Evolutionary conservation across 2,329 filamentous ascomycete genomes (phyloP).

Genomic region (Sporothrix pseudoabietina): DNA sequence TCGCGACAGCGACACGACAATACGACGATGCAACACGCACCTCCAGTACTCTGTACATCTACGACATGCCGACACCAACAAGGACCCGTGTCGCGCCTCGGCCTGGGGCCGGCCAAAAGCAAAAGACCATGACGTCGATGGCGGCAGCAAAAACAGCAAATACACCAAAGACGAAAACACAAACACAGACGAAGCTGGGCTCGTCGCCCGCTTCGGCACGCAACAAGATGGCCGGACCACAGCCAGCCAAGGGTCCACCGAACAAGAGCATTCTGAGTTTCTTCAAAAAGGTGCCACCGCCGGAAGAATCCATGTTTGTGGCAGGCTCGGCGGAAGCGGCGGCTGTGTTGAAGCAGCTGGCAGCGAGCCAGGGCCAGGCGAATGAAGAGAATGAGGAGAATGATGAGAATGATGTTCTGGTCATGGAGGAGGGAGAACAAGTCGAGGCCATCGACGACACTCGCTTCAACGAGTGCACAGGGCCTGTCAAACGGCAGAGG

Average conservation of each 20-base stretch:
- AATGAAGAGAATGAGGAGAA: not conserved
- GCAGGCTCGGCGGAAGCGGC: constrained; percentile 2
- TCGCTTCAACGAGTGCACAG: constrained; percentile 24
- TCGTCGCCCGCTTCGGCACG: not conserved
- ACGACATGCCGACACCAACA: constrained; percentile 25
- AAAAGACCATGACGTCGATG: constrained; percentile 24
- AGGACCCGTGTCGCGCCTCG: constrained; percentile 21
- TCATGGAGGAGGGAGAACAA: not conserved
- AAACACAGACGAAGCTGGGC: not conserved
- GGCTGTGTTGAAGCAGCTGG: not conserved
- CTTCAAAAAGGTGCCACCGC: constrained; percentile 68
- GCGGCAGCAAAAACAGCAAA: constrained; percentile 30
- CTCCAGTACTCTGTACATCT: not conserved
- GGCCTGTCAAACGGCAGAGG: constrained; percentile 27
- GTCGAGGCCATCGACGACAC: not conserved
- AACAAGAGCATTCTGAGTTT: constrained; percentile 73
- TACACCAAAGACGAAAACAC: not conserved
- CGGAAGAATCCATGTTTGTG: constrained; percentile 61
- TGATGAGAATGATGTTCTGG: not conserved
- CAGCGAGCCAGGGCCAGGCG: not conserved
- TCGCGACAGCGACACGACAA: not conserved
- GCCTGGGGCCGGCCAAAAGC: constrained; percentile 19
- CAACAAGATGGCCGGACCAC: constrained; percentile 30
- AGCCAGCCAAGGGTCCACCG: constrained; percentile 10
- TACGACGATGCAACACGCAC: not conserved